Base-by-base conservation (phyloP, 129 eudicot species). In the Flaveria ramosissima region DNA sequence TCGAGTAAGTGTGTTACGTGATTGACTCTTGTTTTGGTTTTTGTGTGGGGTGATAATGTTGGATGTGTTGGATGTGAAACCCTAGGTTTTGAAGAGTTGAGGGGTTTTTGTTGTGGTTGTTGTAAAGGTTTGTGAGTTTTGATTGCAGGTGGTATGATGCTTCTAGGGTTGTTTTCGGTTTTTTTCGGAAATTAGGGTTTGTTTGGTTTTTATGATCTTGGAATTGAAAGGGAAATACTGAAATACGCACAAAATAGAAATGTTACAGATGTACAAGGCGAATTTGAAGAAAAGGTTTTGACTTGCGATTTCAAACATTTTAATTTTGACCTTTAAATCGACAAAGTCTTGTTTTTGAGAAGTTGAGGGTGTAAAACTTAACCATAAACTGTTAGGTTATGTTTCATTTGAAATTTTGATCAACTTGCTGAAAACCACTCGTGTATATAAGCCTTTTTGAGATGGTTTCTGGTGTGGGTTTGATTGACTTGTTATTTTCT, bases 1-100 rank as follows among this genome's bases (percentile, higher is more conserved):
- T 93, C 98, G 47, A 79, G 98, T 93, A 85, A 79, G 84, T 74
- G 14, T 13, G 3, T 36, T 42, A 36, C 66, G 41, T 10, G 6
- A 14, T 59, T n/a, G 3, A n/a, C 0, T 36, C 7, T 36, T 6
- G 41, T 36, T 36, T 36, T 36, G 41, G 41, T 36, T 21, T 59
- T 48, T 3, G 48, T 57, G 1, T 70, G 4, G 16, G 0, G 63
- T 47, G 24, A 46, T 61, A 75, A 10, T 36, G 41, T 36, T 36
- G 41, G 36, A 26, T 27, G 4, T 27, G 30, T 3, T 32, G 39
- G 41, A 36, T 36, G 1, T 36, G 41, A 36, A 36, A 36, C 41
- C 41, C 41, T 36, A 36, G 7, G 41, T 36, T 36, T 36, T 36
- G 41, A 36, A 36, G 7, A 36, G 41, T 36, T 36, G 41, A 6